Base-by-base conservation (phyloP, 768 basidiomycete genomes). In the Tremella yokohamensis region DNA sequence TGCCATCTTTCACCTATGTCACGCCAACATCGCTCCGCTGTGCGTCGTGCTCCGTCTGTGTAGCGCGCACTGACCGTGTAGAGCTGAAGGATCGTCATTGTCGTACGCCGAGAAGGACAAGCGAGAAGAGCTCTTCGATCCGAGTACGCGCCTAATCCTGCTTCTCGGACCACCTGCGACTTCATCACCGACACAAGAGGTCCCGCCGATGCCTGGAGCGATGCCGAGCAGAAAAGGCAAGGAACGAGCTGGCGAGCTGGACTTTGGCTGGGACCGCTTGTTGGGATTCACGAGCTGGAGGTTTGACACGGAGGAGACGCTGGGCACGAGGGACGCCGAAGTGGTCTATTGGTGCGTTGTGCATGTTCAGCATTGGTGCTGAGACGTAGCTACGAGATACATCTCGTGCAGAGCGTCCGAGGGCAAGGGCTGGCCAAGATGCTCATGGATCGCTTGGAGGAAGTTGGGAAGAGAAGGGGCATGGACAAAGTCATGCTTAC, bases 401-500 rank as follows among this genome's bases (percentile, higher is more conserved):
- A 72, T 29, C 26, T 72, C 11, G 16, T 52, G 3, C 15, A 16
- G 1, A 11, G 13, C 3, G 57, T 40, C 2, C 42, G 68, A 12
- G 49, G 70, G 1, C 24, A 29, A 24, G 65, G 68, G 1, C 22
- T 69, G 9, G 70, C 62, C 2, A 55, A 48, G 40, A 45, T 56
- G 29, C 48, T 72, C 11, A 56, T 72, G 19, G 24, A 24, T 8
- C 39, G 56, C 15, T 40, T 65, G 48, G 65, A 69, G 52, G 39
- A 29, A 2, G 65, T 72, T 22, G 68, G 70, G 8, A 48, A 45
- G 29, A 47, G 34, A 24, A 52, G 61, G 22, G 60, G 52, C 11
- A 61, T 72, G 65, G 58, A 65, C 40, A 72, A 69, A 50, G 56
- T 52, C 34, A 69, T 72, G 62, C 55, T 72, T 54, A 72, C 70